Evolutionary conservation across 192 early-diverging fungal genomes (phyloP), one percentile per base, ranked within the genome.

Genomic region (Coemansia reversa): DNA sequence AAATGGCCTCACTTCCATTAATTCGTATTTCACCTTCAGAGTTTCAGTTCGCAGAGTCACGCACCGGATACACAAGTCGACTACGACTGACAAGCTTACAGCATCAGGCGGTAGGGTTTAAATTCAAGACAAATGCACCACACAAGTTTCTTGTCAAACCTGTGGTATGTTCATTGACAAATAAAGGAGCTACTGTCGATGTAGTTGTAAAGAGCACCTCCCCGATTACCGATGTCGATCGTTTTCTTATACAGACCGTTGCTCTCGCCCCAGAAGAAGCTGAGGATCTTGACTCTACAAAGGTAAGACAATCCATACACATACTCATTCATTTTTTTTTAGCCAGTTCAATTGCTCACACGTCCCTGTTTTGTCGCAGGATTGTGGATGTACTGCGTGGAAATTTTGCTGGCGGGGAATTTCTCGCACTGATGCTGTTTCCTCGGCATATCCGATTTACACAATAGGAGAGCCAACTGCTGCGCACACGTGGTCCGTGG

Each of bases 71-170:
- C 63, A 72, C 72, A 35, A 77, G 81, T 60, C 71, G 75, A 0
- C 60, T 83, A 52, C 75, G 84, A 14, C 51, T 75, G 39, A 86
- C 82, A 30, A 81, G 63, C 16, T 57, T 82, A 57, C 75, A 71
- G 52, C 22, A 68, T 29, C 70, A 72, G 48, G 65, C 77, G 2
- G 83, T 86, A 14, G 85, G 75, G 42, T 86, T 81, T 66, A 86
- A 86, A 58, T 72, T 86, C 66, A 86, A 86, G 63, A 86, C 85
- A 62, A 86, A 86, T 32, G 78, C 85, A 2, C 85, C 85, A 42
- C 75, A 82, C 45, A 76, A 84, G 70, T 86, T 84, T 35, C 75
- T 80, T 22, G 85, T 86, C 25, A 84, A 84, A 49, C 83, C 83
- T 7, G 85, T 86, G 28, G 59, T 83, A 7, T 82, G 78, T 39